Base-by-base conservation (phyloP, 2,329 filamentous ascomycete genomes). In the Fusarium siculi region DNA sequence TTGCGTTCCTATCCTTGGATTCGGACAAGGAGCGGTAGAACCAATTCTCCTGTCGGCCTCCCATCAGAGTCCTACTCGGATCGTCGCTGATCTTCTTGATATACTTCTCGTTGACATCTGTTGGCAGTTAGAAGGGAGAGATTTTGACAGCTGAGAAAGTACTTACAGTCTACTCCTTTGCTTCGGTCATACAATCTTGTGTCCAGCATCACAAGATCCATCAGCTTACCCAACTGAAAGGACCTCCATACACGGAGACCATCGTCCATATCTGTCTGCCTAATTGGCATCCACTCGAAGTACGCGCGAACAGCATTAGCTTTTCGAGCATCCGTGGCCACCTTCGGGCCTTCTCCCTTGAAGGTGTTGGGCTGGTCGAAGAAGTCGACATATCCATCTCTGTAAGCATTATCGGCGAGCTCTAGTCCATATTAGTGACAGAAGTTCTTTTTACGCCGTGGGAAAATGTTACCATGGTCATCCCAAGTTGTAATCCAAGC, bases 231-330 rank as follows among this genome's bases (percentile, higher is more conserved):
- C 16, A 62, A 25, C 21, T 62, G 21, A 2, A 62, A 62, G 0
- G 39, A 37, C 7, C 59, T 32, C 59, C 59, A 62, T 6, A 62
- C 52, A 1, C 52, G 40, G 2, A 62, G 12, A 2, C 59, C 59
- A 14, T 62, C 59, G n/a, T 62, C 59, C 37, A 62, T 56, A 3
- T 62, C 59, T 15, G 52, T 39, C 30, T 62, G 59, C 16, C 57
- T 62, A 14, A 62, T 62, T 4, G 59, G 59, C 59, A 62, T 62
- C 52, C 59, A 62, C 34, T 62, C 59, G 2, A 62, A 62, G n/a
- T 62, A 62, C 5, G 59, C 59, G 1, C 59, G 59, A 21, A 62
- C 59, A 10, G 59, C 52, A 34, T 62, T 57, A 1, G 59, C 40
- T 32, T 62, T 62, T 32, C 59, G 59, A 15, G 59, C 52, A 32